Evolutionary conservation across 768 basidiomycete species (phyloP), one percentile per base, ranked within the genome.

Genomic region (Antrodiella citrinella): DNA sequence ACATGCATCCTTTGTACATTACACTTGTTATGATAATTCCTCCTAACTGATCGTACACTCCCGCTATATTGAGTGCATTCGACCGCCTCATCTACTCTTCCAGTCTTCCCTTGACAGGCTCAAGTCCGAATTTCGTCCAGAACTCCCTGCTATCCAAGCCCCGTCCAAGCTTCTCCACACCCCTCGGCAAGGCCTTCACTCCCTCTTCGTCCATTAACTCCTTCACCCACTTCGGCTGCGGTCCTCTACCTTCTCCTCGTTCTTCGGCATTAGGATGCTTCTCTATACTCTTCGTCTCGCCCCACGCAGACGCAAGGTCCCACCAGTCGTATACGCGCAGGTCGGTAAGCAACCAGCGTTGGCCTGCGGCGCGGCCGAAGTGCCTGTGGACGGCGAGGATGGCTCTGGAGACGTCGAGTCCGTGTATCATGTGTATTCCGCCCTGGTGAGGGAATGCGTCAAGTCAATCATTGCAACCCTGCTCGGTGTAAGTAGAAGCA

Each of bases 241-340:
- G 69, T 2, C 72, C 72, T 45, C 54, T 52, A 15, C 30, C 30
- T 18, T 51, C 49, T 5, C 26, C 21, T 22, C 40, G 13, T n/a
- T 21, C 44, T 4, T 24, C 24, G 24, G 26, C 4, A 23, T n/a
- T 23, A 46, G 47, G 47, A 38, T 18, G 47, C 26, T 59, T 54
- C 4, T 61, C 58, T 2, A 48, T 39, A 22, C 53, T 11, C 13
- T 55, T 45, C 20, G 54, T 55, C 44, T 42, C 47, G 3, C 73
- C 77, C 80, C 80, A 82, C 2, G 76, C 73, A 4, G 73, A 73
- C 1, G 75, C 77, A 3, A 82, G 66, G 55, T 82, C 78, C 80
- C 80, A 84, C 81, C 81, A 84, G 60, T 84, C 82, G 57, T 82
- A 80, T 35, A 80, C 72, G 4, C 77, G 71, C 18, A 67, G 68